Base-by-base conservation (phyloP, 2,329 filamentous ascomycete genomes). In the Trichocomaceae sp. region DNA sequence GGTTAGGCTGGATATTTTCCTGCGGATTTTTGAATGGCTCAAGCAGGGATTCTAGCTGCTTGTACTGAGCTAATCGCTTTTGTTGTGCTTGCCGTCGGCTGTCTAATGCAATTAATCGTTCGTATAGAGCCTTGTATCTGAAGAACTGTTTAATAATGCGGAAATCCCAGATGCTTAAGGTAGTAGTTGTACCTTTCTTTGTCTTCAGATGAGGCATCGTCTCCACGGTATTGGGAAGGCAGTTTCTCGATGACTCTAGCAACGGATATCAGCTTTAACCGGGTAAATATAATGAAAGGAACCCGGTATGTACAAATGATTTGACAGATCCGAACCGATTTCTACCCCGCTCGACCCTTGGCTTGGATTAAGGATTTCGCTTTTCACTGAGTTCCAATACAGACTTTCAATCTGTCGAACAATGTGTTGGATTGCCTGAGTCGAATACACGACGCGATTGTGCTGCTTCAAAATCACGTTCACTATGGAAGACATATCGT, bases 331-430 rank as follows among this genome's bases (percentile, higher is more conserved):
- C 12, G 67, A 62, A 3, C 67, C 71, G 52, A 64, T 68, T 47
- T 72, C 72, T 12, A 76, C 61, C 1, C 66, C 65, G 17, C 59
- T 64, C 39, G 59, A 59, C 35, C 65, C 59, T 2, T 62, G 56
- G 33, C 57, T 58, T 47, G 59, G 59, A 33, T 56, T 63, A 15
- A 61, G 63, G 8, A 62, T 59, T 17, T 69, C 70, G 20, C 69
- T 70, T 13, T 67, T 72, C 31, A 77, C 73, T 0, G 74, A 67
- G n/a, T 75, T 70, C 78, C 78, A 81, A 62, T 82, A 81, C 23
- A 81, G 64, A 22, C 69, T 72, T 61, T 80, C 75, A 58, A 82
- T 79, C 62, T 82, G 78, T 58, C 79, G 75, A 19, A 79, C 77
- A 50, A 81, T 72, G 67, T 81, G 78, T 49, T 80, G 76, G 51